phyloP scores from a whole-genome alignment of 2,329 filamentous ascomycete species.

The Cytospora piceae region DNA sequence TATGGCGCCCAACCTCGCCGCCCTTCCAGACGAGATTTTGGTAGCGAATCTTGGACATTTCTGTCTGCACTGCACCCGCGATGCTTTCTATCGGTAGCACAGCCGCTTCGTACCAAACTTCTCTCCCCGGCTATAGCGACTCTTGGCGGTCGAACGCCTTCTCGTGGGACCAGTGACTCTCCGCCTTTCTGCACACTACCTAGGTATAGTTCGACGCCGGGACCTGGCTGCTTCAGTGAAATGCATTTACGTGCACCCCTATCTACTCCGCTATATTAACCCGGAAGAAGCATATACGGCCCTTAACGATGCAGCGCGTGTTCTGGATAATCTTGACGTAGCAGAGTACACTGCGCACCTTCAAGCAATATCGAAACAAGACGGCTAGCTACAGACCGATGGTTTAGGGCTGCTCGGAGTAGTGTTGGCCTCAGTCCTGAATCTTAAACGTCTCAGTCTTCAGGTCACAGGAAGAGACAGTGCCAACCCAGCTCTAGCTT shows the following conservation, averaged over 20 bases:
- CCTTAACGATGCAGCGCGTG: neutral
- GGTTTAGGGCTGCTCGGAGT: neutral
- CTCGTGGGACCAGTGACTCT: neutral
- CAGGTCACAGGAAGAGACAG: neutral
- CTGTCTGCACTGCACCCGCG: neutral
- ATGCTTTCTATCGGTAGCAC: neutral
- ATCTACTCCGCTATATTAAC: neutral
- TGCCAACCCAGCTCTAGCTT: neutral
- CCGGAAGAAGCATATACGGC: neutral
- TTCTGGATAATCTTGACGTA: neutral
- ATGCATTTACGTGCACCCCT: neutral
- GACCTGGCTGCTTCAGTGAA: neutral
- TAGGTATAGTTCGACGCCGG: neutral
- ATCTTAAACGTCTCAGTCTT: neutral
- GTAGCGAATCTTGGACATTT: neutral
- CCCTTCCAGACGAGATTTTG: neutral
- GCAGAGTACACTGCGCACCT: neutral
- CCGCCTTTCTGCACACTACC: neutral
- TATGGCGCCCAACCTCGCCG: neutral
- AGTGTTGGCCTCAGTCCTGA: neutral
- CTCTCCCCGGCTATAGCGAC: neutral
- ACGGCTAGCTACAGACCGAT: neutral
- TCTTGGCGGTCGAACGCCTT: neutral
- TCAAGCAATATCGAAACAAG: neutral
- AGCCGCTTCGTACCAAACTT: neutral